Percentiles rank a stretch among this genome's conserved stretches.
Conservation (phyloP, 345 rosid species). For the Sonneratia caseolaris region DNA sequence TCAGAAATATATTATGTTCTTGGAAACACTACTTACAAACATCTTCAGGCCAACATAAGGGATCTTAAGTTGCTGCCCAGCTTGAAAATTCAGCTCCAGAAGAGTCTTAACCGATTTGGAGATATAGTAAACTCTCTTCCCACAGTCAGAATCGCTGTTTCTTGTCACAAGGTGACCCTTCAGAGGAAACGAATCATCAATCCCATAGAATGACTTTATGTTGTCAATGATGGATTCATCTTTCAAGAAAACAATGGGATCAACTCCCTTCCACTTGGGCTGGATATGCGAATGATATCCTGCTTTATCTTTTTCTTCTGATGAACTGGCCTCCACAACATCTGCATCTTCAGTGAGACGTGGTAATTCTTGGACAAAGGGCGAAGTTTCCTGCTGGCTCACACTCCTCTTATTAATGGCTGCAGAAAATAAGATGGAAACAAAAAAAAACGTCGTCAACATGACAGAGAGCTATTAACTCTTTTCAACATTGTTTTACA, state of each 20-base stretch:
- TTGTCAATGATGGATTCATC: conserved; percentile 54
- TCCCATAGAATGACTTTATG: conserved; percentile 74
- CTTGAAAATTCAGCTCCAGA: conserved; percentile 59
- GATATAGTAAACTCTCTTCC: conserved; percentile 85
- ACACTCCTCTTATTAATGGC: neutral
- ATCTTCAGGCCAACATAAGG: conserved; percentile 84
- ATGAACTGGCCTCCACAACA: conserved; percentile 11
- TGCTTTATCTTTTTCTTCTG: conserved; percentile 20
- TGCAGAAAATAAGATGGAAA: neutral
- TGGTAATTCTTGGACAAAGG: neutral
- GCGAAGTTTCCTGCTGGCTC: neutral
- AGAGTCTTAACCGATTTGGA: conserved; percentile 73
- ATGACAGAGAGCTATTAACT: neutral
- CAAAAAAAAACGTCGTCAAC: neutral
- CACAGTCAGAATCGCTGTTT: conserved; percentile 65
- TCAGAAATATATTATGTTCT: neutral
- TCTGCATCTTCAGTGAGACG: neutral
- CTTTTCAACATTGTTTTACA: neutral
- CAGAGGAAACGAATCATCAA: conserved; percentile 63
- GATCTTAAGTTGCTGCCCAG: conserved; percentile 79
- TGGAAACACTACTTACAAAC: conserved; percentile 57
- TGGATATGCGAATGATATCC: conserved; percentile 63
- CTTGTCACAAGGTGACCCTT: conserved; percentile 69
- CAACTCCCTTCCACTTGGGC: conserved; percentile 90
- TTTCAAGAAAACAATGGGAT: conserved; percentile 70